Conservation (phyloP, 768 basidiomycete genomes). For the Boletus eberwhitei region DNA sequence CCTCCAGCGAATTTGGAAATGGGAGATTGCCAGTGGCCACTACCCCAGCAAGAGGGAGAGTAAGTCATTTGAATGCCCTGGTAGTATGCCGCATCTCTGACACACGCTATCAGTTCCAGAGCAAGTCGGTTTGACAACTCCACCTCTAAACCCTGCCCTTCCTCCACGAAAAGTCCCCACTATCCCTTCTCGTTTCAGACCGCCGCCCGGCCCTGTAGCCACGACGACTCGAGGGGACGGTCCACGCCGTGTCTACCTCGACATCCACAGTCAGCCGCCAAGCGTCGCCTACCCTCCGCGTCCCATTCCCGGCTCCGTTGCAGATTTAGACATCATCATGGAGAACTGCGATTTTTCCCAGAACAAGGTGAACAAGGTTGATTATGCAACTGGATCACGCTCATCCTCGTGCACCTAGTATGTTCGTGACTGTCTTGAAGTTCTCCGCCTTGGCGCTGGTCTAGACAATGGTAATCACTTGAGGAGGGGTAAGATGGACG, state of each 20-base stretch:
- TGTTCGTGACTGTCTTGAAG: conserved; percentile 96
- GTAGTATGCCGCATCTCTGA: not conserved
- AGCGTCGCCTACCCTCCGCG: conserved; percentile 82
- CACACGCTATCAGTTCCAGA: conserved; percentile 56
- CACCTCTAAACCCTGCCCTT: conserved; percentile 71
- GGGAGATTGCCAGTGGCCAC: conserved; percentile 93
- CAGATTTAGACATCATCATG: conserved; percentile 88
- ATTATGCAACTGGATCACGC: not conserved
- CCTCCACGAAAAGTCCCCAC: conserved; percentile 50
- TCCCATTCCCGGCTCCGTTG: conserved; percentile 77
- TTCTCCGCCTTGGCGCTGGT: conserved; percentile 85
- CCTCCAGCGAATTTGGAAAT: conserved; percentile 88
- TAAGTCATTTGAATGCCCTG: conserved; percentile 37
- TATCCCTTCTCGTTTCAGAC: conserved; percentile 47
- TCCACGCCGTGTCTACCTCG: conserved; percentile 72
- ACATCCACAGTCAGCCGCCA: conserved; percentile 58
- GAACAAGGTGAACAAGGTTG: conserved; percentile 51
- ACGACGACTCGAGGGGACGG: conserved; percentile 71
- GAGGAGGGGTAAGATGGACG: conserved; percentile 70
- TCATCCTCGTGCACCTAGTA: conserved; percentile 48
- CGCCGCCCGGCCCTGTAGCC: conserved; percentile 44
- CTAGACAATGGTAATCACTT: conserved; percentile 78
- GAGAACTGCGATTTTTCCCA: conserved; percentile 89
- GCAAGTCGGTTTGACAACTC: conserved; percentile 52
- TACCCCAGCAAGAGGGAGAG: conserved; percentile 81